These are phyloP conservation scores for Colletotrichum cuscutae DNA, from an alignment of 2,329 filamentous ascomycete species.

Conservation along the genomic window DNA sequence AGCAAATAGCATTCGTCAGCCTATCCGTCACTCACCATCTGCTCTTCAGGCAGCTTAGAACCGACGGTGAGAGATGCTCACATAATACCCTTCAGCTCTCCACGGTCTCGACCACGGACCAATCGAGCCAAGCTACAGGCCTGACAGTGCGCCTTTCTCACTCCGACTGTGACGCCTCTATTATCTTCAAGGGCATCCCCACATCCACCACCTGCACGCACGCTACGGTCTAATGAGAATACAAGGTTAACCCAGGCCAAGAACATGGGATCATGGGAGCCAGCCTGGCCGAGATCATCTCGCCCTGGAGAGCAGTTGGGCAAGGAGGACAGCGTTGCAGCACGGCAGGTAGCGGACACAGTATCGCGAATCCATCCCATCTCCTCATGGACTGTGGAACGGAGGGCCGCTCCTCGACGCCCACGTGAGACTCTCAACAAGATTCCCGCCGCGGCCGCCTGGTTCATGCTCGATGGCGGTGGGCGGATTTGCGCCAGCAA, in stretches of 20 bases:
- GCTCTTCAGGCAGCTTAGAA: conserved; percentile 29
- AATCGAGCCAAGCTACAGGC: conserved; percentile 18
- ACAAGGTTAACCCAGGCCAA: conserved; percentile 29
- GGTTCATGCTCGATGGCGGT: conserved; percentile 25
- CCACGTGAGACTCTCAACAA: conserved; percentile 33
- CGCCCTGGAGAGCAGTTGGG: not conserved
- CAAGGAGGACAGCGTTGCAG: not conserved
- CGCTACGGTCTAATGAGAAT: conserved; percentile 32
- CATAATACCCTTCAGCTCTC: not conserved
- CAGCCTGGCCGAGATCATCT: conserved; percentile 27
- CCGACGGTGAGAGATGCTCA: conserved; percentile 21
- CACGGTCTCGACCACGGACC: conserved; percentile 7
- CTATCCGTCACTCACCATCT: not conserved
- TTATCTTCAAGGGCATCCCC: conserved; percentile 32
- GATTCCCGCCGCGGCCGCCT: conserved; percentile 23
- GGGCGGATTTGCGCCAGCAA: conserved; percentile 24
- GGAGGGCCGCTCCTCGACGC: conserved; percentile 19
- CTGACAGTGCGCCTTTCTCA: conserved; percentile 4
- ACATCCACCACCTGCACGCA: conserved; percentile 28
- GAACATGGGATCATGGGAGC: conserved; percentile 30
- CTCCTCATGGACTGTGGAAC: conserved; percentile 23
- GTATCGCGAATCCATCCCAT: conserved; percentile 27
- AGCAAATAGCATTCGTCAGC: conserved; percentile 22
- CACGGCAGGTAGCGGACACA: conserved; percentile 18
- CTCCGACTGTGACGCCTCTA: conserved; percentile 15